Evolutionary conservation across 2,329 filamentous ascomycete genomes (phyloP).

Genomic region (Paracamarosporium sp.): DNA sequence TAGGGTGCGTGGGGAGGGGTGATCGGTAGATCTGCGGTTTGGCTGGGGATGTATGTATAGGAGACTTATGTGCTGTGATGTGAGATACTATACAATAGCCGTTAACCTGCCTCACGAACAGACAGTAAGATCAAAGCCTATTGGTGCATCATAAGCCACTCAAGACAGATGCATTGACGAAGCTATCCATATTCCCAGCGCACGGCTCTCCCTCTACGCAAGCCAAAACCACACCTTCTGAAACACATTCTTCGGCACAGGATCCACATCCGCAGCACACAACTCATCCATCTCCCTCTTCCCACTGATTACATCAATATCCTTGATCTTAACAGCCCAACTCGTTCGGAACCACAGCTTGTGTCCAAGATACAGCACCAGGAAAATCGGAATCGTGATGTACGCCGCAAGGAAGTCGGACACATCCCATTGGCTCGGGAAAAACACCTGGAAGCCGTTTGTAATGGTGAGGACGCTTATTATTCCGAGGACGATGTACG

Average conservation of each 20-base stretch:
- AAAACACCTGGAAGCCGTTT: slow-evolving; percentile 62
- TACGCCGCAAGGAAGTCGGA: slow-evolving; percentile 61
- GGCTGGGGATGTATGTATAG: too few relatives aligned
- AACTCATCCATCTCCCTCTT: slow-evolving; percentile 46
- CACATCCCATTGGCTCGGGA: slow-evolving; percentile 48
- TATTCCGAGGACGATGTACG: slow-evolving; percentile 65
- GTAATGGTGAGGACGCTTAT: slow-evolving; percentile 40
- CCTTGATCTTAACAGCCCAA: slow-evolving; percentile 32
- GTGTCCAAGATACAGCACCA: slow-evolving; percentile 43
- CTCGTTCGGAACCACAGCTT: slow-evolving; percentile 39
- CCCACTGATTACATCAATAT: slow-evolving; percentile 43
- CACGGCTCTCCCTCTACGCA: slow-evolving; percentile 23
- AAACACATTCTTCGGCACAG: slow-evolving; percentile 40
- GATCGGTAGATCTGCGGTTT: too few relatives aligned
- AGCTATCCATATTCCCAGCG: neutral
- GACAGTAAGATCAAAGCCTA: too few relatives aligned
- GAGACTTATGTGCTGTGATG: too few relatives aligned
- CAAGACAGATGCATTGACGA: too few relatives aligned
- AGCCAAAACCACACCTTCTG: slow-evolving; percentile 47
- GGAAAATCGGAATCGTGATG: slow-evolving; percentile 51
- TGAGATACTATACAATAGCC: too few relatives aligned
- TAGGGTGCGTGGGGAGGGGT: too few relatives aligned
- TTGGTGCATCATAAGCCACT: too few relatives aligned
- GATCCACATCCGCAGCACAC: slow-evolving; percentile 39
- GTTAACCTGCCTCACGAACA: too few relatives aligned